These are phyloP conservation scores for Eimeria sp. DNA, from an alignment of 169 alveolate genomes.

Conservation along the genomic window DNA sequence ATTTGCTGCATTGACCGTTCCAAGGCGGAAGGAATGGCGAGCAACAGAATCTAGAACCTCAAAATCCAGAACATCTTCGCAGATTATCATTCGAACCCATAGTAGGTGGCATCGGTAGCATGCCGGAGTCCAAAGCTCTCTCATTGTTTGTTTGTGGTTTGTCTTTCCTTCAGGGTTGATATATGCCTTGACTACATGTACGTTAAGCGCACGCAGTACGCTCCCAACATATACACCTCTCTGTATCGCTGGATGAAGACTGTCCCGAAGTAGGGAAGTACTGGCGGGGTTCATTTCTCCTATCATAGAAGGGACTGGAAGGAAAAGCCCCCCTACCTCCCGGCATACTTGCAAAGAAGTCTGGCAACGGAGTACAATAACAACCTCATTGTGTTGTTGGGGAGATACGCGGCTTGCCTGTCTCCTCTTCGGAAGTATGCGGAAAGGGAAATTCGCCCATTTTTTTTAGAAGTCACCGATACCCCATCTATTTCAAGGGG, in stretches of 20 bases:
- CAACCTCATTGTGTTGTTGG: not conserved
- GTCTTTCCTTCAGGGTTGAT: constrained; percentile 2
- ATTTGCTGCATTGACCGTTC: constrained; percentile 60
- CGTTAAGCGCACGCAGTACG: constrained; percentile 27
- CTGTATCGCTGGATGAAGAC: constrained; percentile 22
- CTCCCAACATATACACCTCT: not conserved
- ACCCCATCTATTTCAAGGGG: not conserved
- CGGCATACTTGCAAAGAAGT: not conserved
- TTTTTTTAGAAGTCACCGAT: not conserved
- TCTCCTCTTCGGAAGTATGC: not conserved
- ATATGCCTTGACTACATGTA: constrained; percentile 57
- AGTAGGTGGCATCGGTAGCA: not conserved
- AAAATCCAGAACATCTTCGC: not conserved
- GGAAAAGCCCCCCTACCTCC: not conserved
- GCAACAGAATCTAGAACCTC: not conserved
- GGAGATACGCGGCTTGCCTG: not conserved
- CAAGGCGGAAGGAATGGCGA: constrained; percentile 66
- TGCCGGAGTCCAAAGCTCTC: not conserved
- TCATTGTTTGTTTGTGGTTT: not conserved
- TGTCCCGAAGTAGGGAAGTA: constrained; percentile 2
- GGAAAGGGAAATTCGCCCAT: not conserved
- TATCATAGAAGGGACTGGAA: not conserved
- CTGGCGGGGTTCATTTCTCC: not conserved
- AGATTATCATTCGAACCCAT: too few relatives aligned
- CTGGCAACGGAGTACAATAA: not conserved